Evolutionary conservation across 306 rosid species (phyloP).

Genomic region (Rosa lucieae): DNA sequence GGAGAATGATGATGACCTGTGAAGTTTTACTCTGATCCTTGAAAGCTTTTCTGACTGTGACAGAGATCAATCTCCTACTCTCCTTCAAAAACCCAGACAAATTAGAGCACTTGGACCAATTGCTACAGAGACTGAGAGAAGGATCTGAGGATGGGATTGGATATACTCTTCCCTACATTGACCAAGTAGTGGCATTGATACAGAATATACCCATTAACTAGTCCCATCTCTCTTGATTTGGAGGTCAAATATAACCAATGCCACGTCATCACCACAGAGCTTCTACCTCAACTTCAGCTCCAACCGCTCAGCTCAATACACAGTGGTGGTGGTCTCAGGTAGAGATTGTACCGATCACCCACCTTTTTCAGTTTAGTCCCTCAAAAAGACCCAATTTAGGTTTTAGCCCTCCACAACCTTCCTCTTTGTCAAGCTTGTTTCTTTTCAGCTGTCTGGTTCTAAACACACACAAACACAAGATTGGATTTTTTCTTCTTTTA

Average conservation of each 20-base stretch:
- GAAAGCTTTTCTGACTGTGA: background rate
- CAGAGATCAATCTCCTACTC: too few relatives aligned
- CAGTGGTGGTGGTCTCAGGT: background rate
- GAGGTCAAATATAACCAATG: background rate
- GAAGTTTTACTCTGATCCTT: background rate
- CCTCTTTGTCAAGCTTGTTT: background rate
- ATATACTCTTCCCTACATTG: conserved; percentile 3
- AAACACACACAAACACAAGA: background rate
- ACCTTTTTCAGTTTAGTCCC: background rate
- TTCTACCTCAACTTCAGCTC: background rate
- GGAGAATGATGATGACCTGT: background rate
- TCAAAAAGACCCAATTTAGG: background rate
- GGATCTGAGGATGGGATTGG: background rate
- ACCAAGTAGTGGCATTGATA: background rate
- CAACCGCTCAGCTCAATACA: background rate
- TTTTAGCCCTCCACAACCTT: background rate
- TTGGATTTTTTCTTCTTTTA: conserved; percentile 16
- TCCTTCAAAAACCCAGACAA: background rate
- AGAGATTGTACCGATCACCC: background rate
- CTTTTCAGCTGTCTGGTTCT: background rate
- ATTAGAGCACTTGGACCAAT: background rate
- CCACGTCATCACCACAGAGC: conserved; percentile 14
- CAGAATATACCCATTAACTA: background rate
- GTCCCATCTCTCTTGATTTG: background rate
- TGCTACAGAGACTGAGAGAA: background rate